These are phyloP conservation scores for Aspergillus pseudotamarii DNA, from an alignment of 2,329 filamentous ascomycete species.

Conservation along the genomic window DNA sequence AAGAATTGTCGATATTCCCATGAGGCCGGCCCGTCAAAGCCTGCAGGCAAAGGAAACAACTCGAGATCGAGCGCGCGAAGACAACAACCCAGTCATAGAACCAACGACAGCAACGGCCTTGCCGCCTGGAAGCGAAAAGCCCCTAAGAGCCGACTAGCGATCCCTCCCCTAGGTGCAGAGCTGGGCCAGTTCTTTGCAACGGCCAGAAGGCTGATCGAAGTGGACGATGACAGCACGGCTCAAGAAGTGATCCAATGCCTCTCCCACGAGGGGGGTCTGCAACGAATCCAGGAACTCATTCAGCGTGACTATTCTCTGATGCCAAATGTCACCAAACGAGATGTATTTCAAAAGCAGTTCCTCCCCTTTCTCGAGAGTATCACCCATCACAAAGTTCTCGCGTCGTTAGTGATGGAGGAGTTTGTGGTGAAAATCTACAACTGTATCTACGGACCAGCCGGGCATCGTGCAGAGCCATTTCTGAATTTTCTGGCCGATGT, in stretches of 20 bases:
- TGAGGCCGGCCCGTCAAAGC: not conserved
- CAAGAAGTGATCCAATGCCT: constrained; percentile 35
- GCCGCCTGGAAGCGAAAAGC: constrained; percentile 12
- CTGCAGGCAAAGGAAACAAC: not conserved
- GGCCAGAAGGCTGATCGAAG: constrained; percentile 27
- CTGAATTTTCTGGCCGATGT: constrained; percentile 34
- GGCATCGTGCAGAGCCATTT: constrained; percentile 39
- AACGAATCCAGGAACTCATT: constrained; percentile 29
- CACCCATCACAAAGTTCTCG: constrained; percentile 44
- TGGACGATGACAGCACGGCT: constrained; percentile 19
- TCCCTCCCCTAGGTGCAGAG: not conserved
- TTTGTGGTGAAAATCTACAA: constrained; percentile 49
- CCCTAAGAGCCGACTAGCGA: not conserved
- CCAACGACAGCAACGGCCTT: constrained; percentile 1
- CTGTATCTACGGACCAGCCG: constrained; percentile 46
- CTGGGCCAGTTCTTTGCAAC: constrained; percentile 27
- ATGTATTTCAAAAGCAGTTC: constrained; percentile 29
- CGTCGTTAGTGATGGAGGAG: constrained; percentile 46
- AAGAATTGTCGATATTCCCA: not conserved
- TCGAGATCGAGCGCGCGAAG: not conserved
- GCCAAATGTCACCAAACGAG: constrained; percentile 8
- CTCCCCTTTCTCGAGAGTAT: constrained; percentile 48
- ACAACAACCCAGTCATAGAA: not conserved
- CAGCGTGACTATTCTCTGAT: constrained; percentile 6
- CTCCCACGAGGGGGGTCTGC: constrained; percentile 33